Conservation (phyloP, 2,329 filamentous ascomycete species). For the Rhynchosporium graminicola region DNA sequence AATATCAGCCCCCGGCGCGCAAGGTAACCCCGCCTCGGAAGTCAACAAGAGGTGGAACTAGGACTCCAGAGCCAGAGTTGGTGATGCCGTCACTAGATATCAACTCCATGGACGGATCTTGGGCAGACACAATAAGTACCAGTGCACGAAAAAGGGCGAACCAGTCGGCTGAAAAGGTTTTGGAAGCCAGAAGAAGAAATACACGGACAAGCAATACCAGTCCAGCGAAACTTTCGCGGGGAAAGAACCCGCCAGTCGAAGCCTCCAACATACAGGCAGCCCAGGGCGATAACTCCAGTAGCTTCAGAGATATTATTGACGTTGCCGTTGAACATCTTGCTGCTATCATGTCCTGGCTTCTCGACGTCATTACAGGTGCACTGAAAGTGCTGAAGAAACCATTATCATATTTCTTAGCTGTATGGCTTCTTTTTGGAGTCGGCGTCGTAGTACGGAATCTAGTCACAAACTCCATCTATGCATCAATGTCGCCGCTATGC, state of each 20-base stretch:
- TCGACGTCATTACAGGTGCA: slow-evolving; percentile 59
- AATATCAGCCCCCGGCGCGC: slow-evolving; percentile 21
- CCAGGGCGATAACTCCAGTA: slow-evolving; percentile 8
- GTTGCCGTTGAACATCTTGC: slow-evolving; percentile 28
- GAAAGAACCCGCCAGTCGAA: slow-evolving; percentile 11
- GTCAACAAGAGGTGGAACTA: slow-evolving; percentile 27
- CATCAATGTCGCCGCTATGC: slow-evolving; percentile 69
- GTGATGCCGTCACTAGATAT: slow-evolving; percentile 40
- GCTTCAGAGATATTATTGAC: slow-evolving; percentile 30
- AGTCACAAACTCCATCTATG: slow-evolving; percentile 59
- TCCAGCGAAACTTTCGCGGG: slow-evolving; percentile 30
- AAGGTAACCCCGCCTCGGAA: slow-evolving; percentile 31
- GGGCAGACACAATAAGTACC: slow-evolving; percentile 31
- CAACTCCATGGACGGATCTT: slow-evolving; percentile 37
- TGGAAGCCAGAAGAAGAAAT: slow-evolving; percentile 29
- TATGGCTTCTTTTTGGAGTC: slow-evolving; percentile 61
- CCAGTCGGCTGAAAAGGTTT: slow-evolving; percentile 23
- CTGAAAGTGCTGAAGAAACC: slow-evolving; percentile 65
- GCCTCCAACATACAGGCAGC: background rate
- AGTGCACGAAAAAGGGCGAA: slow-evolving; percentile 24
- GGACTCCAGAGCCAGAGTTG: slow-evolving; percentile 39
- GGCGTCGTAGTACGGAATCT: slow-evolving; percentile 62
- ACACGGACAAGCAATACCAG: slow-evolving; percentile 25
- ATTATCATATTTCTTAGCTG: slow-evolving; percentile 60
- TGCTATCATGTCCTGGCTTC: slow-evolving; percentile 47